Base-by-base conservation (phyloP, 2,329 filamentous ascomycete genomes). In the Penicillium sp. region DNA sequence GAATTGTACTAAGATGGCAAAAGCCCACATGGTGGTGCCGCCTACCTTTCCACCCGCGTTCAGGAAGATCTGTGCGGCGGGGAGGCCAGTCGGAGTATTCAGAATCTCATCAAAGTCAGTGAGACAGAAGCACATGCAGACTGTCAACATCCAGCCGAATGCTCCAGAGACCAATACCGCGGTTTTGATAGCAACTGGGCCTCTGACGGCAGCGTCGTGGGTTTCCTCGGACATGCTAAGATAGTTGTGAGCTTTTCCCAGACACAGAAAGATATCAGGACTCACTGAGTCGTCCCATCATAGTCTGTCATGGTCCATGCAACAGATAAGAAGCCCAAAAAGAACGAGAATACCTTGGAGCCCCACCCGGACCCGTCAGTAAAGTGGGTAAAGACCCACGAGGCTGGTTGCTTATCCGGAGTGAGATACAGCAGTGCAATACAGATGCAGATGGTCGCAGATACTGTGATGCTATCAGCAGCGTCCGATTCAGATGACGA, bases 251-350 rank as follows among this genome's bases (percentile, higher is more conserved):
- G 48, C 45, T 24, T 3, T n/a, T 9, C 4, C 4, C 8, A n/a
- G 1, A 16, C 13, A 28, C 15, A 2, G 8, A 15, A n/a, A 26
- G 12, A 9, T 26, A 15, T 23, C 23, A 16, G 12, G 45, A 70
- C 76, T 66, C 70, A 81, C 79, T 86, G 84, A 6, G 84, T 85
- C 10, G 84, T 87, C 42, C 81, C 83, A 60, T 86, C 84, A 64
- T 86, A 86, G 64, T 86, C 84, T 6, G 84, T 87, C 83, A 87
- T 86, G n/a, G 82, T 85, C 69, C 70, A 74, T 39, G 71, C 70
- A 8, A 75, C 70, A 10, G 64, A 66, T 41, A 75, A 72, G 45
- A 73, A 81, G 51, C 81, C 82, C 6, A 86, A 72, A 9, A 86
- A 73, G 59, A 86, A 86, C 0, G 84, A 86, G 57, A 86, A 85